These are phyloP conservation scores for Inga laurina DNA, from an alignment of 306 rosid genomes.

Conservation along the genomic window DNA sequence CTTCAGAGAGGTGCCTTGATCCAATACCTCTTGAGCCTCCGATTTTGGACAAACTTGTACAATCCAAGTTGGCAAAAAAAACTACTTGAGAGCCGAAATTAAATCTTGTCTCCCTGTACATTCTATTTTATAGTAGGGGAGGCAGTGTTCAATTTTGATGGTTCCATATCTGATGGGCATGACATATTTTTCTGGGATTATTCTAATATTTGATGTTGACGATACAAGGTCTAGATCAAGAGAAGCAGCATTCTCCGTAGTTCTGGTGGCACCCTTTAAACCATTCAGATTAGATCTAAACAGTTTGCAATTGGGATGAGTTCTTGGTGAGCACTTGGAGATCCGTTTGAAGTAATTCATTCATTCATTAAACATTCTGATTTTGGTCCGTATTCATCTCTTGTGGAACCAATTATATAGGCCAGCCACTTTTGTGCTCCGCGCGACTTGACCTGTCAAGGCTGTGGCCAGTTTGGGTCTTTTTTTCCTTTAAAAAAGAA, in stretches of 20 bases:
- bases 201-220: not conserved
- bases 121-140: slow-evolving; percentile 15
- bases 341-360: not conserved
- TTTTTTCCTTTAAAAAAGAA: not conserved
- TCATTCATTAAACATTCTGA: not conserved
- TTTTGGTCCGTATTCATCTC: not conserved
- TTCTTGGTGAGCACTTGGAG: too few species aligned
- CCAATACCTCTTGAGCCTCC: slow-evolving; percentile 84
- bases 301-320: too few species aligned
- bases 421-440: not conserved
- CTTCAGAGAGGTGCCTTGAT: slow-evolving; percentile 92
- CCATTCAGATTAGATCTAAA: too few species aligned
- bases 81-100: slow-evolving; percentile 44
- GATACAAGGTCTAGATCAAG: not conserved
- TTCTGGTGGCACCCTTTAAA: not conserved
- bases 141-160: not conserved
- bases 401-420: not conserved
- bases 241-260: slow-evolving; percentile 1
- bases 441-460: not conserved
- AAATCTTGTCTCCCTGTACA: slow-evolving; percentile 42
- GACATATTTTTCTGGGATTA: not conserved
- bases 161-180: not conserved
- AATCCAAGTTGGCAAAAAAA: slow-evolving; percentile 67
- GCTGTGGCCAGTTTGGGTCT: not conserved
- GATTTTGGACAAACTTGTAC: slow-evolving; percentile 85